These are phyloP conservation scores for Diaporthe sp. DNA, from an alignment of 2,329 filamentous ascomycete species.

Conservation along the genomic window DNA sequence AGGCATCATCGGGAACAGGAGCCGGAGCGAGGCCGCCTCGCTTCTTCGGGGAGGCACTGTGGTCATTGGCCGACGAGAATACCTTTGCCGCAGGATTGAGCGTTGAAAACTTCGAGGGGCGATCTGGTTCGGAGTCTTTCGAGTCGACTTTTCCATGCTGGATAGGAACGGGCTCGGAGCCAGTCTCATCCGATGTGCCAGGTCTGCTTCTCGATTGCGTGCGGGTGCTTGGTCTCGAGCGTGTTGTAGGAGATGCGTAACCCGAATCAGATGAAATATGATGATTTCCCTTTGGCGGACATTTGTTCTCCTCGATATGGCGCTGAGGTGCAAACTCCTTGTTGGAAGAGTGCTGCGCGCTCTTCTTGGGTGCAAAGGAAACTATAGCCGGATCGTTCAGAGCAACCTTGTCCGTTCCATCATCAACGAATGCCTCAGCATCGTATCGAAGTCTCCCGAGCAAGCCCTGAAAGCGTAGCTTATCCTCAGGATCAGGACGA, in stretches of 20 bases:
- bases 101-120: conserved; percentile 25
- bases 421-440: background rate
- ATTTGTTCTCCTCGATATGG: background rate
- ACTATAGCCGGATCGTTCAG: conserved; percentile 33
- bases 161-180: background rate
- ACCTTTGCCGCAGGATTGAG: conserved; percentile 41
- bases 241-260: conserved; percentile 28
- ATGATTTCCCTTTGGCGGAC: background rate
- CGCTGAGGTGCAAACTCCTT: background rate
- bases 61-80: conserved; percentile 24
- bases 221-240: conserved; percentile 20
- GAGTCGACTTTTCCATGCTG: conserved; percentile 11
- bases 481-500: conserved; percentile 27
- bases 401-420: background rate
- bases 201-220: conserved; percentile 19
- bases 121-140: conserved; percentile 4
- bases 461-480: conserved; percentile 34
- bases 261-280: conserved; percentile 35
- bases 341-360: background rate
- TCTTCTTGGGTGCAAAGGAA: conserved; percentile 7
- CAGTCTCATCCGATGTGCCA: conserved; percentile 6
- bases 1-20: background rate
- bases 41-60: background rate
- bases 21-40: background rate
- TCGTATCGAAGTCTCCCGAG: conserved; percentile 35